These are phyloP conservation scores for Pleurotus citrinopileatus DNA, from an alignment of 768 basidiomycete species.

Conservation along the genomic window DNA sequence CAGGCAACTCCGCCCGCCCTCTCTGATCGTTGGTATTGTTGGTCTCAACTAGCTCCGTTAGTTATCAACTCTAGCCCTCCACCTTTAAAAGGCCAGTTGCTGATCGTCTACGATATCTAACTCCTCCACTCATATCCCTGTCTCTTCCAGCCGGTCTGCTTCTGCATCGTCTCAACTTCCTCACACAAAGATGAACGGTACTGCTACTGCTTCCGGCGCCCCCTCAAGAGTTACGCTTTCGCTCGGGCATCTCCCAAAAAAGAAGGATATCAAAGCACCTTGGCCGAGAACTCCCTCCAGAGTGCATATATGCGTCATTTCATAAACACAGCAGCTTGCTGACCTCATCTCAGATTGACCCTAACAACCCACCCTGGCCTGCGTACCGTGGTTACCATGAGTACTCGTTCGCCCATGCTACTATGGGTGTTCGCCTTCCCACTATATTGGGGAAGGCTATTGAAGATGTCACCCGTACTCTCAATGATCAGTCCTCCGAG, in stretches of 20 bases:
- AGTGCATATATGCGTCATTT: slow-evolving; percentile 31
- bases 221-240: slow-evolving; percentile 68
- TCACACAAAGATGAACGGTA: slow-evolving; percentile 14
- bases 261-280: slow-evolving; percentile 66
- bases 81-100: not conserved
- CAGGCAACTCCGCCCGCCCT: not conserved
- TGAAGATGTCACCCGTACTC: slow-evolving; percentile 84
- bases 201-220: slow-evolving; percentile 25
- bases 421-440: slow-evolving; percentile 94
- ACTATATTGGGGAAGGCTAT: slow-evolving; percentile 96
- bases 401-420: slow-evolving; percentile 85
- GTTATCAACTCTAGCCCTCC: not conserved
- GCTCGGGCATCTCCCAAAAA: slow-evolving; percentile 71
- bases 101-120: not conserved
- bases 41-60: too few relatives aligned
- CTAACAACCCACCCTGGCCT: slow-evolving; percentile 83
- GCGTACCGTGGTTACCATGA: slow-evolving; percentile 81
- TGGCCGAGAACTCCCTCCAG: slow-evolving; percentile 77
- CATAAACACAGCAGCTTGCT: not conserved
- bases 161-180: slow-evolving; percentile 8
- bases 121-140: not conserved
- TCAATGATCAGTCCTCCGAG: slow-evolving; percentile 83
- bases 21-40: slow-evolving; percentile 4
- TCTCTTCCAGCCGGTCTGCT: not conserved
- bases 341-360: slow-evolving; percentile 55